These are phyloP conservation scores for Podila minutissima DNA, from an alignment of 192 early-diverging fungal species.

Conservation along the genomic window DNA sequence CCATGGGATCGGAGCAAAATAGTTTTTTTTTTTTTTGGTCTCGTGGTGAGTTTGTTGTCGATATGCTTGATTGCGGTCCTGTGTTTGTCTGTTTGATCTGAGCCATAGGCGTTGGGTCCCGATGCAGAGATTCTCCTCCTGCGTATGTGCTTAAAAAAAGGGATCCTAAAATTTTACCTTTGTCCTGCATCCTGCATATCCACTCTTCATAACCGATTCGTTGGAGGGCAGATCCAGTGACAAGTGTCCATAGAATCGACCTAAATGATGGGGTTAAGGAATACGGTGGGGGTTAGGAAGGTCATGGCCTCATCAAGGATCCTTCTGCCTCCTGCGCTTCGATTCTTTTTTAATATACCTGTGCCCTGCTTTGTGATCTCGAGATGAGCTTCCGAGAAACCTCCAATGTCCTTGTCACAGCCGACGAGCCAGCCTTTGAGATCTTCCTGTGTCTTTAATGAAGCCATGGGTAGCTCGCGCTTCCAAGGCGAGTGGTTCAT, in stretches of 20 bases:
- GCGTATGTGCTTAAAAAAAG: too few relatives aligned
- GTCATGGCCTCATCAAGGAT: too few relatives aligned
- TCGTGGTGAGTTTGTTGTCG: too few relatives aligned
- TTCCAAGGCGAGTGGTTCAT: conserved; percentile 69
- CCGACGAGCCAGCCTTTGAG: conserved; percentile 84
- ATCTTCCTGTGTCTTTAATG: conserved; percentile 68
- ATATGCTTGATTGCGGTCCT: neutral
- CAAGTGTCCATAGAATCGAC: conserved; percentile 83
- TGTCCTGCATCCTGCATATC: conserved; percentile 92
- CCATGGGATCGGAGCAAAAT: too few relatives aligned
- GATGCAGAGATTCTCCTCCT: too few relatives aligned
- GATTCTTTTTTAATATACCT: neutral
- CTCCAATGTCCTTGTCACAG: conserved; percentile 92
- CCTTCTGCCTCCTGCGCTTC: neutral
- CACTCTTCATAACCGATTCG: conserved; percentile 73
- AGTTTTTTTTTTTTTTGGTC: too few relatives aligned
- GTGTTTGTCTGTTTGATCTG: neutral
- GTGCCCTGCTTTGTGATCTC: conserved; percentile 58
- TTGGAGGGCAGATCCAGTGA: conserved; percentile 82
- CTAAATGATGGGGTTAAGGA: conserved; percentile 10
- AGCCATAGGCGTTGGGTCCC: neutral
- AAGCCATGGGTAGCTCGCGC: conserved; percentile 75
- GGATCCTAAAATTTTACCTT: conserved; percentile 55
- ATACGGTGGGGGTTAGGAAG: neutral
- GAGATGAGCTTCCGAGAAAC: conserved; percentile 44